These are phyloP conservation scores for Serendipita sp. DNA, from an alignment of 768 basidiomycete species.

Conservation along the genomic window DNA sequence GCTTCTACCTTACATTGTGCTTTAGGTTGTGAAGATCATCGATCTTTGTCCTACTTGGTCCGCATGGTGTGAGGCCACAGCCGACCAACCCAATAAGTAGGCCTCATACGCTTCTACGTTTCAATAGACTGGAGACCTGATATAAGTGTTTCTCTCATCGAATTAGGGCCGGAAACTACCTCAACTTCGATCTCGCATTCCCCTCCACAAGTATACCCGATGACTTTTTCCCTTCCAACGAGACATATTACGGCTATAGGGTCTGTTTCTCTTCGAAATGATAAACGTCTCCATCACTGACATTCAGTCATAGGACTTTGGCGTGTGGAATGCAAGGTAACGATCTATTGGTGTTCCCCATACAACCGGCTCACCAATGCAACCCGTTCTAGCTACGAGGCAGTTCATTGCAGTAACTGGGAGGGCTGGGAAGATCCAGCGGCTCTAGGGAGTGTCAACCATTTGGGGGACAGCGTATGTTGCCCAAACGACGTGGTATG, in stretches of 20 bases:
- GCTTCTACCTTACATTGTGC: background rate
- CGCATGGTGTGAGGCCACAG: constrained; percentile 62
- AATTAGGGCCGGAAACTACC: constrained; percentile 45
- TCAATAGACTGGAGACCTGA: too few species aligned
- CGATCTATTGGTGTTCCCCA: background rate
- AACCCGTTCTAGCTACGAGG: constrained; percentile 41
- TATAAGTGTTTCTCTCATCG: too few species aligned
- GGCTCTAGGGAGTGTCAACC: constrained; percentile 52
- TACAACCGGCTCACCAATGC: too few species aligned
- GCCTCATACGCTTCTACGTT: too few species aligned
- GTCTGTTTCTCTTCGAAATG: constrained; percentile 12
- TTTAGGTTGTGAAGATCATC: constrained; percentile 45
- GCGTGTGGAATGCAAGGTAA: constrained; percentile 53
- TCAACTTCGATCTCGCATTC: constrained; percentile 75
- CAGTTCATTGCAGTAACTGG: constrained; percentile 53
- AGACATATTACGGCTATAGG: constrained; percentile 42
- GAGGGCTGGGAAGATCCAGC: constrained; percentile 38
- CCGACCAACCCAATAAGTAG: constrained; percentile 47
- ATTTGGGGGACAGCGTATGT: constrained; percentile 44
- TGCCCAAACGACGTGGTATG: constrained; percentile 40
- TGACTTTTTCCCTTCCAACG: constrained; percentile 63
- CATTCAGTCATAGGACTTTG: constrained; percentile 45
- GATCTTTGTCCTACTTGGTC: constrained; percentile 58
- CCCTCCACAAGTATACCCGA: constrained; percentile 55
- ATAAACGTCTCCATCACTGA: background rate